A percentile compares a stretch with the other conserved stretches of the same genome.
Conservation (phyloP, 331 rosid species). For the Rosa hybrid region DNA sequence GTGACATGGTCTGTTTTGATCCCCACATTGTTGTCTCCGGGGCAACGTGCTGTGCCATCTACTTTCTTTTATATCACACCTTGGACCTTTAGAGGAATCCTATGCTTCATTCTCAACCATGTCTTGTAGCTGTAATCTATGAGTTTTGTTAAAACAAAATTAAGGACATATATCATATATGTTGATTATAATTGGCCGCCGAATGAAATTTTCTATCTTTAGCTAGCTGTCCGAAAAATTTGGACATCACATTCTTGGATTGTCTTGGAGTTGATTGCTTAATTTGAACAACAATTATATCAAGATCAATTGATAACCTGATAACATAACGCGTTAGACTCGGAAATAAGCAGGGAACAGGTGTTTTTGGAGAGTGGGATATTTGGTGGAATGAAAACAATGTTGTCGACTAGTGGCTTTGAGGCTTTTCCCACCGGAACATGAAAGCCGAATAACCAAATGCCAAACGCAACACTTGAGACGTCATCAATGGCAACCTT, state of each 20-base stretch:
- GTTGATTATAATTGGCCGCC: neutral
- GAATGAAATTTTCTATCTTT: neutral
- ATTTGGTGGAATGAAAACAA: neutral
- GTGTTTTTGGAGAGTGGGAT: neutral
- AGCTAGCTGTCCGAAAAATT: constrained; percentile 11
- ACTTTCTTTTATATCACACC: constrained; percentile 21
- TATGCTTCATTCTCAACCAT: constrained; percentile 27
- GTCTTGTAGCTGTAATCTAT: neutral
- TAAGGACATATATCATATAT: neutral
- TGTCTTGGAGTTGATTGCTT: neutral
- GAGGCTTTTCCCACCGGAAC: neutral
- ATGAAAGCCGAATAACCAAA: neutral
- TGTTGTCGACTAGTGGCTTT: neutral
- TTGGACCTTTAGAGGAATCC: constrained; percentile 27
- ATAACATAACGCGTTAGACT: neutral
- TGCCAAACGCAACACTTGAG: neutral
- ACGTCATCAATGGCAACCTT: neutral
- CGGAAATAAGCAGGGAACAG: neutral
- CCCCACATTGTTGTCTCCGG: constrained; percentile 34
- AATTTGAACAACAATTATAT: neutral
- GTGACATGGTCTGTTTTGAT: constrained; percentile 29
- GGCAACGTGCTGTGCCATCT: constrained; percentile 36
- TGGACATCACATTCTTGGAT: neutral
- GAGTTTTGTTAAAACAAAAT: neutral
- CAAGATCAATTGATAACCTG: neutral